Evolutionary conservation across 2,329 filamentous ascomycete genomes (phyloP), one percentile per base, ranked within the genome.

Genomic region (Dothideomycetes sp.): DNA sequence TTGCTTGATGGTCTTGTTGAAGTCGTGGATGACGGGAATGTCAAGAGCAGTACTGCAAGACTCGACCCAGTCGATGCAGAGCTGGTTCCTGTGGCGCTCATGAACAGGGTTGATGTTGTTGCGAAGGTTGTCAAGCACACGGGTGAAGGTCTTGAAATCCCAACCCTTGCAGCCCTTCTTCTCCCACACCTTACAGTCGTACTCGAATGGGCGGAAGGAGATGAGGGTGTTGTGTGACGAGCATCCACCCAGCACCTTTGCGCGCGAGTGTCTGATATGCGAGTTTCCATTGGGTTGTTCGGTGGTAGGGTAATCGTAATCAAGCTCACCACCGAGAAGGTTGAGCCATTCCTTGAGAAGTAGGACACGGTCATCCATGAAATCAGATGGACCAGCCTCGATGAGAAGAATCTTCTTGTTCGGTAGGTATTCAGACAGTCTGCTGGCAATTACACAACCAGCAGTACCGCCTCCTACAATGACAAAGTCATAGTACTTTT

Each of bases 141-240:
- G 77, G 63, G 78, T 91, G 62, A 94, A 83, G 45, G 76, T 85
- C 56, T 84, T 78, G 65, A 93, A 94, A 54, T 75, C 77, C 87
- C 87, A 94, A 53, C 86, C 86, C 57, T 75, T 76, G 66, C 82
- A 87, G 45, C 87, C 87, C 55, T 84, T 69, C 22, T 74, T 75
- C 54, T 88, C 80, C 87, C 87, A 94, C 52, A 84, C 73, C 56
- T 84, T 73, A 65, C 84, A 76, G 62, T 94, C 87, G 61, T 93
- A 88, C 61, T 87, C 78, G 57, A 94, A 93, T 5, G 87, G 85
- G 18, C 86, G 77, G 75, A 94, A 94, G 14, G 84, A 91, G 61
- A 94, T 94, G 53, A 94, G 71, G 15, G 87, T 94, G 66, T 94
- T 94, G 72, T 94, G 87, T 44, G 83, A 89, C 33, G 86, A 93